Evolutionary conservation across 2,329 filamentous ascomycete species (phyloP), one percentile per base, ranked within the genome.

Genomic region (Cryphonectria naterciae): DNA sequence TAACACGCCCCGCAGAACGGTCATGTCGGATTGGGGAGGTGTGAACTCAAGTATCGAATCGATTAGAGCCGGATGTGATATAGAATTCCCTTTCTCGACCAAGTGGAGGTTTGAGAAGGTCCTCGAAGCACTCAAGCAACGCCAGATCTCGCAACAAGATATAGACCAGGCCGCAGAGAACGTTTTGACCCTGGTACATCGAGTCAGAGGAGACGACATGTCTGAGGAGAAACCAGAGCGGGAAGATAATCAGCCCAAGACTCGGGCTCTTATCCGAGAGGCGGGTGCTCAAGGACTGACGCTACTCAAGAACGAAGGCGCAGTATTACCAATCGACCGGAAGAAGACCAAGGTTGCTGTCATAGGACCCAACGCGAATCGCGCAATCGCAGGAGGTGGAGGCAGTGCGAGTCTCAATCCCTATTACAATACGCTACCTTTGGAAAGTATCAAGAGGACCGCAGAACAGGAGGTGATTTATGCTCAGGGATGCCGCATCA

Each of bases 331-430:
- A 0, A 85, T 92, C 71, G 83, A 85, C 72, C 79, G 83, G 8
- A 83, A 82, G 37, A 85, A 85, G 22, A 85, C 84, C 70, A 91
- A 85, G 76, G 85, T 92, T 70, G 90, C 89, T 4, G 84, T 92
- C 71, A 91, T 92, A 67, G 90, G 90, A 0, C 89, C 89, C 1
- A 92, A 92, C 73, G 89, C 89, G 28, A 90, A 91, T 77, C 83
- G 89, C 68, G 87, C 89, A 0, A 91, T 92, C 73, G 89, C 88
- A n/a, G 88, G 87, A 22, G 90, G 90, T 65, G 90, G 90, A 56
- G 90, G 90, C 65, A 92, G 89, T 75, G 90, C 90, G 25, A 90
- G 88, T 73, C 80, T 92, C 64, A 91, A 91, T 77, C 89, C 90
- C 0, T 92, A 92, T 78, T 92, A 92, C 78, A 89, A 84, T 74